Base-by-base conservation (phyloP, 2,329 filamentous ascomycete species). In the Botryotinia globosa region DNA sequence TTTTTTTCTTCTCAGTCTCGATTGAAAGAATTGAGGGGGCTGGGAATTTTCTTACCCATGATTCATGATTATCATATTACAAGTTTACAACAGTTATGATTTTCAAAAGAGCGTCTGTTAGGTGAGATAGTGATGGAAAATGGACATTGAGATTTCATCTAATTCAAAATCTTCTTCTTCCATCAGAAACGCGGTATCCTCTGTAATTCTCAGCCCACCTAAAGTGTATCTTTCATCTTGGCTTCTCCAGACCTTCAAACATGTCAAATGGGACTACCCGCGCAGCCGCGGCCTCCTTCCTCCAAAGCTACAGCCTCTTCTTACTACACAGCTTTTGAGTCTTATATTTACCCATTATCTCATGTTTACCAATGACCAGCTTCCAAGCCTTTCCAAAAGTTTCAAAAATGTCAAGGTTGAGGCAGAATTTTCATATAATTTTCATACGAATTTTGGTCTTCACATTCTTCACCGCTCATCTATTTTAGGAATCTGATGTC, bases 211-310 rank as follows among this genome's bases (percentile, higher is more conserved):
- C 44, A 65, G 42, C 29, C 63, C 44, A 65, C 20, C 25, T n/a
- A 54, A 34, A 39, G 22, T 25, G 25, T 51, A 51, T 44, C 42
- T 64, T 45, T 22, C 64, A 22, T 18, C 25, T 39, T 66, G n/a
- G 64, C 9, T 48, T 67, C 16, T 25, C 25, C 45, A 67, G 25
- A 54, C 34, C 18, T 18, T 67, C 64, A 39, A 37, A 56, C 37
- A 22, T 72, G 62, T 72, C 70, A 72, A 72, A 72, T 72, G 70
- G 70, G 62, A 67, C 37, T 72, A 72, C 70, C 70, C 70, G 70
- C 70, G 51, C 51, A 72, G 70, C 70, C 70, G 70, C 62, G 62
- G 62, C 25, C 7, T 48, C 3, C 42, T 25, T 44, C 25, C 64
- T 54, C 25, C 39, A 45, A 67, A 54, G 64, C 45, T 54, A 67